These are phyloP conservation scores for Tylopilus felleus DNA, from an alignment of 768 basidiomycete genomes.

Conservation along the genomic window DNA sequence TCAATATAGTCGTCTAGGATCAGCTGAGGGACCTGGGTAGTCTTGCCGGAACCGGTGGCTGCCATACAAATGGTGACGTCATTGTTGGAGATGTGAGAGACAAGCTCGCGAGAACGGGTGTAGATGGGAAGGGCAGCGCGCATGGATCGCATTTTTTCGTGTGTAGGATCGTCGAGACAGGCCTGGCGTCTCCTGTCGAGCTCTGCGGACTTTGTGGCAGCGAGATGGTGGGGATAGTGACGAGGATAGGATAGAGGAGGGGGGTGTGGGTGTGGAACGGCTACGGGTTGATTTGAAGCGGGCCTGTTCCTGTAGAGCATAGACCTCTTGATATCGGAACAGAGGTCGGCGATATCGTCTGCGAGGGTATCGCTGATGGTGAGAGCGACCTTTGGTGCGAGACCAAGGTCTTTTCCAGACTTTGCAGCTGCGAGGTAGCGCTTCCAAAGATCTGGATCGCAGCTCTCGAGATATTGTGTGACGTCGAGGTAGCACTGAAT, in stretches of 20 bases:
- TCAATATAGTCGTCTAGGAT: constrained; percentile 83
- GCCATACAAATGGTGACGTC: constrained; percentile 90
- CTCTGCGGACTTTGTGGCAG: constrained; percentile 53
- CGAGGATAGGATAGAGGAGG: constrained; percentile 22
- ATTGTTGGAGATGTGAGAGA: constrained; percentile 66
- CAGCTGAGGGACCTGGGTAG: constrained; percentile 91
- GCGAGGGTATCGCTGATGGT: constrained; percentile 60
- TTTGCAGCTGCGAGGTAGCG: constrained; percentile 59
- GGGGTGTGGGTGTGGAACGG: background rate
- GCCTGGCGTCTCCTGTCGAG: constrained; percentile 51
- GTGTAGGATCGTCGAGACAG: constrained; percentile 58
- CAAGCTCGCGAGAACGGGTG: constrained; percentile 59
- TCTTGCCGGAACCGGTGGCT: constrained; percentile 90
- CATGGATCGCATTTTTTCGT: constrained; percentile 64
- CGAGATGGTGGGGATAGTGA: constrained; percentile 29
- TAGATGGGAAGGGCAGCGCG: constrained; percentile 74
- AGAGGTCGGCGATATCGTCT: constrained; percentile 69
- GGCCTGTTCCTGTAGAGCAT: constrained; percentile 66
- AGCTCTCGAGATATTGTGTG: constrained; percentile 78
- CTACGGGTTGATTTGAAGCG: constrained; percentile 18
- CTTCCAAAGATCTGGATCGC: constrained; percentile 79
- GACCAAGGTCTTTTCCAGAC: constrained; percentile 63
- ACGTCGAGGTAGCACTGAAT: constrained; percentile 83
- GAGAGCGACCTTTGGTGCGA: constrained; percentile 69
- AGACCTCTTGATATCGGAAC: constrained; percentile 60